These are phyloP conservation scores for Tausonia pullulans DNA, from an alignment of 1,284 basidiomycete species.

Conservation along the genomic window DNA sequence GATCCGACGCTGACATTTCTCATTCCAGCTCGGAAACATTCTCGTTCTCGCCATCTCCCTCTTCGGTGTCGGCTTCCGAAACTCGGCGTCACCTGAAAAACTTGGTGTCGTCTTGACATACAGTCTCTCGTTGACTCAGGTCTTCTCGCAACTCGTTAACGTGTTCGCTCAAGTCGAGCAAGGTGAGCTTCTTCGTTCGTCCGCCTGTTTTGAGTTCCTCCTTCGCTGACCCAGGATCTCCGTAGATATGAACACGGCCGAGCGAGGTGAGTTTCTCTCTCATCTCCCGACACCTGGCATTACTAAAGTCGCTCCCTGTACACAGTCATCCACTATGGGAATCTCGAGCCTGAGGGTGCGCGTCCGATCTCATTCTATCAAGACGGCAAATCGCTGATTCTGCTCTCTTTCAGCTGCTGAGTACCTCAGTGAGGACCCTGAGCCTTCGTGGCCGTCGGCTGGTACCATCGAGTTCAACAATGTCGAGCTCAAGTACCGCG, in stretches of 20 bases:
- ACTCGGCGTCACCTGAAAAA: slow-evolving; percentile 25
- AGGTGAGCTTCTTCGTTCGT: neutral
- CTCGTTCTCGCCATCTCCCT: slow-evolving; percentile 21
- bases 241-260: slow-evolving; percentile 65
- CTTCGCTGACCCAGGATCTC: neutral
- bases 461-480: slow-evolving; percentile 35
- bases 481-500: slow-evolving; percentile 40
- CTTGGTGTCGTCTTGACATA: slow-evolving; percentile 32
- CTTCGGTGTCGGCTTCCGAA: slow-evolving; percentile 26
- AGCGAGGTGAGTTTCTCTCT: slow-evolving; percentile 39
- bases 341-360: slow-evolving; percentile 65
- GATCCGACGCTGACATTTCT: slow-evolving; percentile 2
- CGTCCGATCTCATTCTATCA: slow-evolving; percentile 42
- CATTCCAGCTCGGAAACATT: slow-evolving; percentile 18
- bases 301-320: no score
- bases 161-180: slow-evolving; percentile 11
- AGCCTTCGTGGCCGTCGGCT: slow-evolving; percentile 51
- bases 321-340: neutral
- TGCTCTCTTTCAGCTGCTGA: neutral
- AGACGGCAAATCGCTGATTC: neutral
- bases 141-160: slow-evolving; percentile 14
- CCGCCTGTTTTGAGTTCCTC: neutral
- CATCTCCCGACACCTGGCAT: slow-evolving; percentile 45
- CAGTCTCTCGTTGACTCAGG: slow-evolving; percentile 17
- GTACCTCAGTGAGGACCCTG: slow-evolving; percentile 35